These are phyloP conservation scores for Russula ochroleuca DNA, from an alignment of 768 basidiomycete genomes.

Conservation along the genomic window DNA sequence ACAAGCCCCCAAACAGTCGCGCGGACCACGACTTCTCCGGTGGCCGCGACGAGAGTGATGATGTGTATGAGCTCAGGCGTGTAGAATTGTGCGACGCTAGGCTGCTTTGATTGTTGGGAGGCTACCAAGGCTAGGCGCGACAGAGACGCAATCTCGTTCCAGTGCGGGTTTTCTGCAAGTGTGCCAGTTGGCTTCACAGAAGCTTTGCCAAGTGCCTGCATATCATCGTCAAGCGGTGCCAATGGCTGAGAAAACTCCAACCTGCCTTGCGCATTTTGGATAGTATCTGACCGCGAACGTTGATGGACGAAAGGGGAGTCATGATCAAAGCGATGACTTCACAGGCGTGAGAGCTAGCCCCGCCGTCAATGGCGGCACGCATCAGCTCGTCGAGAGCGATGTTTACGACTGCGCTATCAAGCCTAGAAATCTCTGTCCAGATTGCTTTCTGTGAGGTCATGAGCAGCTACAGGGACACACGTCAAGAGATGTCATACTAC, in stretches of 20 bases:
- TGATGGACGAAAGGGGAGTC: conserved; percentile 67
- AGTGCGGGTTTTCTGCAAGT: conserved; percentile 66
- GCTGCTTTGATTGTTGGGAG: conserved; percentile 59
- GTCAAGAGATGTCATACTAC: background rate
- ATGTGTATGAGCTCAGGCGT: conserved; percentile 81
- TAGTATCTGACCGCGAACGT: conserved; percentile 72
- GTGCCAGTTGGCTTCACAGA: conserved; percentile 57
- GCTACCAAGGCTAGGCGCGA: conserved; percentile 71
- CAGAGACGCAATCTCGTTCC: conserved; percentile 78
- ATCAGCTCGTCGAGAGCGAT: conserved; percentile 76
- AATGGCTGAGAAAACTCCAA: conserved; percentile 2
- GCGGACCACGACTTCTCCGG: conserved; percentile 68
- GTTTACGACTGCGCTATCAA: conserved; percentile 64
- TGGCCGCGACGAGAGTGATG: conserved; percentile 69
- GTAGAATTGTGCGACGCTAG: conserved; percentile 67
- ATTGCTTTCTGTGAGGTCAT: conserved; percentile 65
- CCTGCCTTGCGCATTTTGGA: conserved; percentile 73
- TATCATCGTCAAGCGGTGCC: conserved; percentile 7
- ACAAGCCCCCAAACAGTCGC: conserved; percentile 78
- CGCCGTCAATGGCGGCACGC: conserved; percentile 78
- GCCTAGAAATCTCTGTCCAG: conserved; percentile 71
- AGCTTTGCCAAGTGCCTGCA: conserved; percentile 68
- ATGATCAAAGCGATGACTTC: conserved; percentile 74
- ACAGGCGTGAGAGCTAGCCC: conserved; percentile 67
- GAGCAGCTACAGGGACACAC: conserved; percentile 44